Base-by-base conservation (phyloP, 805 yeast species). In the Starmerella kuoi region DNA sequence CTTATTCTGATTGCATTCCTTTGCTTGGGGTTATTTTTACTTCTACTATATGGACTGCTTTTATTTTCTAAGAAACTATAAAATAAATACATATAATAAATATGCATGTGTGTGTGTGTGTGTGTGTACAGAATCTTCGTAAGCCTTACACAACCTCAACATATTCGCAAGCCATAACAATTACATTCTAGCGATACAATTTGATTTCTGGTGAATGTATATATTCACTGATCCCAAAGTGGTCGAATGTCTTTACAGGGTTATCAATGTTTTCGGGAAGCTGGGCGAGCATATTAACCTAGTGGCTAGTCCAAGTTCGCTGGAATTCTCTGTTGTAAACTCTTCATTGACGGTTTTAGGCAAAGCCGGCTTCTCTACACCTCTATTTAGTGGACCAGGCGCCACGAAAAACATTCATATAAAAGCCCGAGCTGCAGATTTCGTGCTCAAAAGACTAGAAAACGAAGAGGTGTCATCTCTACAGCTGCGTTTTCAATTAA, bases 351-450 rank as follows among this genome's bases (percentile, higher is more conserved):
- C 52, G 6, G 48, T 47, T 2, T 3, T 44, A 2, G 46, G 44
- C 28, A 34, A 26, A 14, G 31, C 31, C 17, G 25, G 17, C 17
- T 27, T 48, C 25, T 39, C 39, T 3, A 12, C 31, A 18, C 28
- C 43, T n/a, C 36, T 42, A 21, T 46, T 43, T 27, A 15, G 19
- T 8, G 48, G 48, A 5, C 26, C 25, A 4, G 51, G 45, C 7
- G 20, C 31, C 17, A 5, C 31, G 11, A n/a, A 19, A 12, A 43
- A 28, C 7, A 42, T 43, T 18, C 42, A 37, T 6, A 30, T 49
- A 19, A 47, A 45, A 38, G 38, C 53, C 4, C 44, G 45, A n/a
- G 51, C 51, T 2, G 19, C 33, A 5, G 53, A 49, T 19, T 6
- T 47, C 9, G 33, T 42, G n/a, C 37, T 46, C 14, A 18, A 28